Base-by-base conservation (phyloP, 2,329 filamentous ascomycete species). In the Tetracladium maxilliforme region DNA sequence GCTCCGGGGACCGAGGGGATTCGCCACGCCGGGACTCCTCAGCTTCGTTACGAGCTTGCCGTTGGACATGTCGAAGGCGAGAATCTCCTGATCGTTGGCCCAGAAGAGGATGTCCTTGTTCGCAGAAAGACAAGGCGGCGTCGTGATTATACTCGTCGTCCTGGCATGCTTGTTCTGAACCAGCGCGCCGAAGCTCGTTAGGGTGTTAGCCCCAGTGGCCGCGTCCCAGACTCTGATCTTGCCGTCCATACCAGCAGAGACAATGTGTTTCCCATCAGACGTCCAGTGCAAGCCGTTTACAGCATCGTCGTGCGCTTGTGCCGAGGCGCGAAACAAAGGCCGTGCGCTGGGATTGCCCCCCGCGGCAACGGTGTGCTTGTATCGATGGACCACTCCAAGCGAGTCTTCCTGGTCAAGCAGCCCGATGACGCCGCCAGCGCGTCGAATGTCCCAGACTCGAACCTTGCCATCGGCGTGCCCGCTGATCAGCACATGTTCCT, bases 281-380 rank as follows among this genome's bases (percentile, higher is more conserved):
- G 79, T 86, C 83, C 84, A 95, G 1, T 73, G 61, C 6, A 94
- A 56, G 2, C 80, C 81, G 33, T 93, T 94, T 3, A 92, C 83
- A 2, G 82, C 69, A 4, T 80, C 84, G 8, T 66, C 63, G 41
- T 95, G 87, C 1, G 87, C 83, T 33, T 62, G 64, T 4, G 64
- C 64, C 3, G 63, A 53, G 40, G 38, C 57, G 43, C 52, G 66
- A 31, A 21, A 67, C 42, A 23, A 54, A n/a, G n/a, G n/a, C n/a
- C n/a, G n/a, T n/a, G n/a, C n/a, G 53, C 32, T 15, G 35, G 24
- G 25, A 36, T 44, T 22, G 40, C 39, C 25, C 33, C 46, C 64
- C 46, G 33, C 31, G n/a, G n/a, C n/a, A n/a, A n/a, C n/a, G n/a
- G n/a, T n/a, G n/a, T n/a, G n/a, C n/a, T n/a, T n/a, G n/a, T n/a